Evolutionary conservation across 108 stramenopile species (phyloP).

Genomic region (Poteriospumella lacustris): DNA sequence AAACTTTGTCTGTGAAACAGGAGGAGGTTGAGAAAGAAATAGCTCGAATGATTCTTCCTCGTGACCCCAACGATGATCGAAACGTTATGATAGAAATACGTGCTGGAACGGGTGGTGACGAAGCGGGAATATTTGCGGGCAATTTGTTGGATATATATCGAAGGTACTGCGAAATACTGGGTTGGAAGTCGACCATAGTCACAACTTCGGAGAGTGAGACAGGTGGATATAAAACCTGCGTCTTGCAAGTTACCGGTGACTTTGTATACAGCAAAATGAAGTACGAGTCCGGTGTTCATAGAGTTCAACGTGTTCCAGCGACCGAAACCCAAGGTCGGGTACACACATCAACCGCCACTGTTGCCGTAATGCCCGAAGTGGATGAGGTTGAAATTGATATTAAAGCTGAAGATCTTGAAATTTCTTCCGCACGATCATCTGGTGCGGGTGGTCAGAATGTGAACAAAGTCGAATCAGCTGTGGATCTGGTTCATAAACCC

Average conservation of each 20-base stretch:
- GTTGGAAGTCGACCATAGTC: constrained; percentile 36
- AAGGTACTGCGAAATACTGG: constrained; percentile 53
- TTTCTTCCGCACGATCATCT: constrained; percentile 47
- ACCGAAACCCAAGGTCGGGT: constrained; percentile 53
- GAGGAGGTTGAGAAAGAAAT: constrained; percentile 35
- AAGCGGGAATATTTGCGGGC: constrained; percentile 80
- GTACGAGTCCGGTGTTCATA: constrained; percentile 52
- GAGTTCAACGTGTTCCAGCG: constrained; percentile 52
- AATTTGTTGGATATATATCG: constrained; percentile 75
- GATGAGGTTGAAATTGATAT: constrained; percentile 49
- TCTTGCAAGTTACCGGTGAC: constrained; percentile 45
- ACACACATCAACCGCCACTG: constrained; percentile 51
- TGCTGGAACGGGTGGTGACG: constrained; percentile 91
- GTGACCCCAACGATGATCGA: constrained; percentile 46
- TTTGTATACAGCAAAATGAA: constrained; percentile 52
- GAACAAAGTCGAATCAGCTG: constrained; percentile 46
- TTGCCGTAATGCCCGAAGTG: constrained; percentile 54
- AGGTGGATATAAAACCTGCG: constrained; percentile 43
- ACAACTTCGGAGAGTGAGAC: constrained; percentile 35
- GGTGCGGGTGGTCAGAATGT: constrained; percentile 32
- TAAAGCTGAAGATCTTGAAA: constrained; percentile 44
- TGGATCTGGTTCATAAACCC: constrained; percentile 51
- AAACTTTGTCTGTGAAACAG: background rate
- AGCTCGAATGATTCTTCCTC: constrained; percentile 42
- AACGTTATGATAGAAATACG: constrained; percentile 79